Conservation (phyloP, 1,284 basidiomycete species). For the Golubevia sp. region DNA sequence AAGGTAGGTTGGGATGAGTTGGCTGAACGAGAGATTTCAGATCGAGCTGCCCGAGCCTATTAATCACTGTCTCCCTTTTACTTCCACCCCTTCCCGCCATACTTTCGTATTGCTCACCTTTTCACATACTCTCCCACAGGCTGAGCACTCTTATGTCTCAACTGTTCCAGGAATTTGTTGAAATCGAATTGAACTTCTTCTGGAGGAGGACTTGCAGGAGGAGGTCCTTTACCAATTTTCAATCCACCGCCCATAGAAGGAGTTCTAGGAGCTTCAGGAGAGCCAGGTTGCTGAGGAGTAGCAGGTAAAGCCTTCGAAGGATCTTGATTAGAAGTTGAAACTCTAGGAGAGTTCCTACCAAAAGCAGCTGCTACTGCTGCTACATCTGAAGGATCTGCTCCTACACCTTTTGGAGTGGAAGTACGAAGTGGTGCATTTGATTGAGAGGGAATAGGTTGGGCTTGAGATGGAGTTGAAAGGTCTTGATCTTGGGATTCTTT, state of each 20-base stretch:
- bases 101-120: constrained; percentile 10
- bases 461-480: no score
- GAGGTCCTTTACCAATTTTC: constrained; percentile 42
- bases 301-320: background rate
- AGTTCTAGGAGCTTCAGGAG: background rate
- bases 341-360: constrained; percentile 20
- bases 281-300: background rate
- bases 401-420: constrained; percentile 14
- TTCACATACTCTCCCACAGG: constrained; percentile 58
- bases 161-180: constrained; percentile 59
- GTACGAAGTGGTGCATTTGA: constrained; percentile 23
- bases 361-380: constrained; percentile 38
- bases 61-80: no score
- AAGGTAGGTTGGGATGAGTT: background rate
- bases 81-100: no score
- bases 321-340: background rate
- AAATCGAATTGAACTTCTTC: constrained; percentile 55
- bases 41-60: no score
- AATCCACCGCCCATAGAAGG: constrained; percentile 13
- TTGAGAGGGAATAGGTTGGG: no score
- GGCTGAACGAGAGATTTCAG: background rate
- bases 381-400: constrained; percentile 26
- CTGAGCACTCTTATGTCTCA: constrained; percentile 52
- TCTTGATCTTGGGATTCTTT: no score
- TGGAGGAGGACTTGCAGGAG: constrained; percentile 4